Evolutionary conservation across 2,329 filamentous ascomycete genomes (phyloP), one percentile per base, ranked within the genome.

Genomic region (Colletotrichum theobromicola): DNA sequence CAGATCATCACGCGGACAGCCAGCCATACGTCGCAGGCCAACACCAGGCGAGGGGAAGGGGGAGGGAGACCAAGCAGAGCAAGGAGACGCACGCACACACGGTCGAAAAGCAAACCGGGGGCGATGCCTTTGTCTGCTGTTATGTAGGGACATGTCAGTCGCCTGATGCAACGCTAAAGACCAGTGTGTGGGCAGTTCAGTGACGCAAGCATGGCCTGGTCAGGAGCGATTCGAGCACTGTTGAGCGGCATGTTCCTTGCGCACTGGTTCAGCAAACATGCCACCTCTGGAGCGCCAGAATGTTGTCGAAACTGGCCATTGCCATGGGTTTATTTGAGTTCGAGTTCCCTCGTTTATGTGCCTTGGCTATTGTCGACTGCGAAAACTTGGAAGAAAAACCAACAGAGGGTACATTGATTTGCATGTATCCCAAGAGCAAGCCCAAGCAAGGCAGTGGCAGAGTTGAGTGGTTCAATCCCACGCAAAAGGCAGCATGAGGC

Each of bases 1-100:
- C 62, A 72, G 68, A 75, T 68, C 75, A 69, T 76, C 75, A 76
- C 72, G 75, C 72, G 75, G 72, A 62, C 63, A 46, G 64, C 57
- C 67, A 67, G 46, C 72, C 68, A 74, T 71, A 63, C 53, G 58
- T 58, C 72, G 63, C 63, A 63, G 32, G 35, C 37, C 55, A 72
- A 58, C 26, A 18, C 21, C 30, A 64, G 37, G 28, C 26, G 24
- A 60, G 57, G 57, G 37, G 65, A 35, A 63, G 21, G 53, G 30
- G 34, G 46, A 42, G 57, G 60, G 35, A 65, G 34, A 61, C 60
- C 61, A 71, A 24, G 32, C 42, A 71, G 24, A 4, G 24, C 42
- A 10, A 50, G 42, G 42, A 50, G 42, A 50, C 42, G n/a, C n/a
- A 50, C 42, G 42, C 42, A 50, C 42, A 50, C 42, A 18, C 42